A percentile compares a stretch with the other conserved stretches of the same genome.
Conservation (phyloP, 345 rosid genomes). For the Psidium guajava region DNA sequence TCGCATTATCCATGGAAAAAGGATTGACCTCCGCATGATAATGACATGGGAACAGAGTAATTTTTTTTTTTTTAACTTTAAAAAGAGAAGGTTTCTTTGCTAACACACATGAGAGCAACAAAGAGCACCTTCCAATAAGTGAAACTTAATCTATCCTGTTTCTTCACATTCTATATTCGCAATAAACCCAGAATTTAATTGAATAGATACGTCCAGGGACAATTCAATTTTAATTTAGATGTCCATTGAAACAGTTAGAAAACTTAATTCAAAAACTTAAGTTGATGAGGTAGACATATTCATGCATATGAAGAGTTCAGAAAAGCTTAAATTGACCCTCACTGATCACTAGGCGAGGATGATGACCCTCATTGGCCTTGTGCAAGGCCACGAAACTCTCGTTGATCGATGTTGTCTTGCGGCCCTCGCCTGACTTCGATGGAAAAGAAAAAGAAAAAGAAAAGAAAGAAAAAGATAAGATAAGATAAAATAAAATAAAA, state of each 20-base stretch:
- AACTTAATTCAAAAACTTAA: neutral
- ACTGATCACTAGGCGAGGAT: too few species aligned
- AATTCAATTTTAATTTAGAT: too few species aligned
- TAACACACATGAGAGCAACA: neutral
- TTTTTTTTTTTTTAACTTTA: too few species aligned
- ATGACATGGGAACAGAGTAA: neutral
- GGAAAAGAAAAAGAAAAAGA: too few species aligned
- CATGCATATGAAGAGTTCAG: neutral
- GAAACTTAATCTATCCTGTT: neutral
- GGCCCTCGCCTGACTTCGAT: too few species aligned
- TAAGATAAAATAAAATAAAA: too few species aligned
- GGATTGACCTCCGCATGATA: neutral
- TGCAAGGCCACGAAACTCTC: too few species aligned
- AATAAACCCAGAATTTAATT: neutral
- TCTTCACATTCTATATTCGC: neutral
- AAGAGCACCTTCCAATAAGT: neutral
- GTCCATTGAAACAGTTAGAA: neutral
- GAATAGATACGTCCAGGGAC: too few species aligned
- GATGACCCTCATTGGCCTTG: too few species aligned
- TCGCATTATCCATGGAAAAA: neutral
- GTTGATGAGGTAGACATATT: neutral
- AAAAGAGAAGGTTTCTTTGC: neutral
- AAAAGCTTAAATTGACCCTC: neutral
- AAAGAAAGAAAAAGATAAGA: too few species aligned
- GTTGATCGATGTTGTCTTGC: too few species aligned